Evolutionary conservation across 2,329 filamentous ascomycete genomes (phyloP), one percentile per base, ranked within the genome.

Genomic region (Colletotrichum tabaci): DNA sequence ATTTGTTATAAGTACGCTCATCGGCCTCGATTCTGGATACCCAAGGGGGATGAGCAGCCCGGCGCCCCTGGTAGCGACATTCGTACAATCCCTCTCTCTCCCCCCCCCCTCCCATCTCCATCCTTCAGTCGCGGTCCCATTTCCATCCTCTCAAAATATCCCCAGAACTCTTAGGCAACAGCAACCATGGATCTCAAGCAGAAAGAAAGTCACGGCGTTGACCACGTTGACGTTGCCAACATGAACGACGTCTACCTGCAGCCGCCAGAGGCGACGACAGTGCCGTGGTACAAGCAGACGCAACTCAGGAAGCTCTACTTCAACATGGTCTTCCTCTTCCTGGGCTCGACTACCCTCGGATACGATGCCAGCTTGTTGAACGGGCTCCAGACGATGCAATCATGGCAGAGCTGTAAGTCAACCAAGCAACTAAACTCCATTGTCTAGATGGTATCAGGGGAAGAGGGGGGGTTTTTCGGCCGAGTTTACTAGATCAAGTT

Each of bases 341-440:
- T 81, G 42, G 77, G 78, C 8, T 79, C 78, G 2, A 80, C 80
- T 26, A 80, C 77, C 8, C 76, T 77, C 72, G 83, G 83, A 15
- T 85, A 83, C 67, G 83, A 85, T 64, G 82, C 82, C 30, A 84
- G 82, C 13, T 80, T 86, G 76, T 82, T 86, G 80, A 86, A 86
- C 66, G 84, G 84, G 72, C 75, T 86, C 30, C 84, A 86, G 73
- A 80, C 84, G 5, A 81, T 88, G 66, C 66, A 74, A 0, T 77
- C 82, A 53, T 88, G 86, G 86, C 75, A 82, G 68, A 71, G 77
- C 4, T 83, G 76, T 76, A 67, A 80, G 82, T 70, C 10, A 35
- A 30, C 26, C 26, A 26, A 30, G 7, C 30, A 30, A 30, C 30
- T 8, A 30, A 30, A 7, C 7, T 8, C 30, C 30, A 8, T 30